Conservation (phyloP, 768 basidiomycete genomes). For the Piloderma croceum region DNA sequence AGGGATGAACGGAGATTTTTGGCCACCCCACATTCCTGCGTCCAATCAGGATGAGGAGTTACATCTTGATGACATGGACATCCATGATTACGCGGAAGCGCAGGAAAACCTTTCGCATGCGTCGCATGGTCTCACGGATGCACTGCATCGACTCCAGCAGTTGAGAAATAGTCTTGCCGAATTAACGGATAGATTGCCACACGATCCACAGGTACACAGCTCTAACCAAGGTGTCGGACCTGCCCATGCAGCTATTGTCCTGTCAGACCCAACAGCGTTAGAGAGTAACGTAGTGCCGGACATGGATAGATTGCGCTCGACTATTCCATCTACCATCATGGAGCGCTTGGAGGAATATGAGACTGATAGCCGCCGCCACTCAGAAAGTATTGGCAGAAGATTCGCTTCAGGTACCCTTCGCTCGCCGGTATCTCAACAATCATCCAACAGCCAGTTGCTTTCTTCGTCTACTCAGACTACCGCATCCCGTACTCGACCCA, state of each 20-base stretch:
- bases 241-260: constrained; percentile 25
- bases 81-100: no score
- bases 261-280: constrained; percentile 16
- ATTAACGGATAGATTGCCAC: constrained; percentile 20
- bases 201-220: constrained; percentile 4
- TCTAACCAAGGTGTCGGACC: constrained; percentile 24
- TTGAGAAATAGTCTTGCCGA: constrained; percentile 47
- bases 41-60: no score
- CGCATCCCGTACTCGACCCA: no score
- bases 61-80: no score
- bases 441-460: neutral
- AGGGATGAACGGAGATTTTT: no score
- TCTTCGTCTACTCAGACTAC: neutral
- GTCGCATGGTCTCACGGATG: no score
- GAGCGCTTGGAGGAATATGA: constrained; percentile 30
- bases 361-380: constrained; percentile 11
- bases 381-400: no score
- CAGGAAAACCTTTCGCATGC: no score
- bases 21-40: no score
- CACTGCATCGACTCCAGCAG: neutral
- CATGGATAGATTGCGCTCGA: constrained; percentile 22
- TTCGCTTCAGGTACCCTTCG: constrained; percentile 6
- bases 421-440: constrained; percentile 11
- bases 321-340: constrained; percentile 24
- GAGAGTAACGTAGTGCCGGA: constrained; percentile 21